Evolutionary conservation across 2,329 filamentous ascomycete species (phyloP).

Genomic region (Coleophoma eucalyptorum): DNA sequence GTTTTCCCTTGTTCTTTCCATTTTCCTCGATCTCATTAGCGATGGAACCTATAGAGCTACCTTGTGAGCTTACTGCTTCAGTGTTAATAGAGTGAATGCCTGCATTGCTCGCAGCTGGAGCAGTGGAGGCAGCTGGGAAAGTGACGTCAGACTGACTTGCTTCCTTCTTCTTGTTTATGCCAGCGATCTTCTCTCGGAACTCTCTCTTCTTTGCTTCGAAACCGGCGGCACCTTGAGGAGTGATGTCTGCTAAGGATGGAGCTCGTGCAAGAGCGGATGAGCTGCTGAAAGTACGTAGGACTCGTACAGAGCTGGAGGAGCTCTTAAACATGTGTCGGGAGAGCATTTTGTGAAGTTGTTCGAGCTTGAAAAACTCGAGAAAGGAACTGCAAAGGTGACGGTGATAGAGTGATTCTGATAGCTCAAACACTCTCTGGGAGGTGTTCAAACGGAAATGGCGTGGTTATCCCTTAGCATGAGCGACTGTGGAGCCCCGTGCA

Average conservation of each 20-base stretch:
- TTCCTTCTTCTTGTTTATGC: constrained; percentile 74
- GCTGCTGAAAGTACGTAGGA: constrained; percentile 53
- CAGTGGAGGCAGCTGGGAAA: constrained; percentile 34
- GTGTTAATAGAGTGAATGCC: constrained; percentile 24
- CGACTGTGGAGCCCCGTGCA: too few relatives aligned
- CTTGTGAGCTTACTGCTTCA: constrained; percentile 58
- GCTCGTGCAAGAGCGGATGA: constrained; percentile 42
- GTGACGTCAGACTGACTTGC: constrained; percentile 67
- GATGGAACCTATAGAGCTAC: constrained; percentile 53
- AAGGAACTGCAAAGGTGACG: too few relatives aligned
- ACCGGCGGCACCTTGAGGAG: constrained; percentile 61
- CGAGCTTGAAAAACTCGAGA: too few relatives aligned
- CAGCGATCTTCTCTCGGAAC: constrained; percentile 78
- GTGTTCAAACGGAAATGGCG: not conserved
- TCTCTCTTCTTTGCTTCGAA: constrained; percentile 83
- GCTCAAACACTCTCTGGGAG: not conserved
- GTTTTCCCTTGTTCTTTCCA: constrained; percentile 64
- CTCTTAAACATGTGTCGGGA: constrained; percentile 17
- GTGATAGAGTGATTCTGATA: too few relatives aligned
- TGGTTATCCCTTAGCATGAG: not conserved
- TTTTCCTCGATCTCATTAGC: constrained; percentile 54
- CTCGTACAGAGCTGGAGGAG: constrained; percentile 26
- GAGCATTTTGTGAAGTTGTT: constrained; percentile 18
- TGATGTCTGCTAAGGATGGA: constrained; percentile 86
- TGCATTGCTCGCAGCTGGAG: constrained; percentile 41